Evolutionary conservation across 2,329 filamentous ascomycete genomes (phyloP), one percentile per base, ranked within the genome.

Genomic region (Drechslerella coelobrocha): DNA sequence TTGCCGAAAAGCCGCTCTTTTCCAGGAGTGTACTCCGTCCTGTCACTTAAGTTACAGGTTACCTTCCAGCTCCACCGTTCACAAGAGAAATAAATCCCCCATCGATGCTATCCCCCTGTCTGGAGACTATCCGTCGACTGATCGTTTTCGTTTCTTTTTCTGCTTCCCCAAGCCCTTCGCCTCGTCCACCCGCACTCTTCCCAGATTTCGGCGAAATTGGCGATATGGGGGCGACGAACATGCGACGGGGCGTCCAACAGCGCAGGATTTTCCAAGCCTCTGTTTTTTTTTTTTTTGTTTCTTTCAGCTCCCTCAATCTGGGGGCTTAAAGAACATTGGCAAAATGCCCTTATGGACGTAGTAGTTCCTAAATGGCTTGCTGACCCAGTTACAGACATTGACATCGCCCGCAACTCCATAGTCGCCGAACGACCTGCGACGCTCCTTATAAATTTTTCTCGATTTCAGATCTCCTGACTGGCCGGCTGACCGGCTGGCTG

Each of bases 201-300:
- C 21, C 43, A 45, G 45, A 27, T 61, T 47, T 61, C 56, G 63
- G 56, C 51, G 62, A 68, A 68, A 61, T 68, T 68, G 62, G 62
- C 62, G 62, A 68, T 52, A 53, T 47, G 63, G 63, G 50, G 57
- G 17, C 12, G 34, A 39, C 34, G 41, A 39, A 47, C 61, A 50
- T 68, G 55, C 48, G 55, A 60, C 50, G 50, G 41, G 50, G 54
- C 54, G 55, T 61, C 37, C 48, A 26, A 51, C 55, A 68, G 51
- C 63, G 63, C 51, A 51, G 45, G 12, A 29, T 10, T 29, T 31
- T 10, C n/a, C n/a, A 2, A 37, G 27, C 12, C 19, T 23, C 7
- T 19, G 7, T 10, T 29, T 26, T 50, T 39, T 37, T 41, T 48
- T 57, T 48, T 34, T 57, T 31, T 27, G 5, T 29, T 21, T 17